Percentiles rank a stretch among this genome's conserved stretches.
phyloP scores from a whole-genome alignment of 2,329 filamentous ascomycete species.

The Phyllachora maydis region DNA sequence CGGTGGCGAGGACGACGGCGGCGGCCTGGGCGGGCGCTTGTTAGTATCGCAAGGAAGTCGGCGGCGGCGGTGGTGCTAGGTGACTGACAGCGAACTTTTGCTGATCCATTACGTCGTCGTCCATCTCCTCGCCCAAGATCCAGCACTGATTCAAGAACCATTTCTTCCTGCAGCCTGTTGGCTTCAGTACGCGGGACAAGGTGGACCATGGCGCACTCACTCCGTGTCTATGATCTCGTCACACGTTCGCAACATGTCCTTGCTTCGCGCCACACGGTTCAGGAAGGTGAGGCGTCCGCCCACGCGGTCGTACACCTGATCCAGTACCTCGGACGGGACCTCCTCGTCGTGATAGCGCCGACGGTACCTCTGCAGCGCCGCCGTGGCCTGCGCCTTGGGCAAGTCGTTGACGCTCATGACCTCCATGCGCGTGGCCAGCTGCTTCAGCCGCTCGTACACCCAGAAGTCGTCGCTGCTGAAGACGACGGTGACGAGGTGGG shows the following conservation, averaged over 20 bases:
- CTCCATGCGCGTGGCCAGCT: slow-evolving; percentile 85
- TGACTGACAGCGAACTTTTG: slow-evolving; percentile 72
- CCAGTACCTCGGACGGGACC: slow-evolving; percentile 32
- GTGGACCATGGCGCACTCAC: too few relatives aligned
- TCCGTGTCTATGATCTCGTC: slow-evolving; percentile 42
- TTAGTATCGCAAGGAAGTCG: not conserved
- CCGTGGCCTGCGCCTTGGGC: slow-evolving; percentile 55
- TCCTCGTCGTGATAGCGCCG: slow-evolving; percentile 51
- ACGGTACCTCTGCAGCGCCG: slow-evolving; percentile 64
- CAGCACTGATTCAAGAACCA: slow-evolving; percentile 63
- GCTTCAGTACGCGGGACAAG: too few relatives aligned
- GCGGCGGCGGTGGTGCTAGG: too few relatives aligned
- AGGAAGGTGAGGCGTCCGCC: slow-evolving; percentile 79
- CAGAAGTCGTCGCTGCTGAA: slow-evolving; percentile 98
- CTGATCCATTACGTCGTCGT: slow-evolving; percentile 46
- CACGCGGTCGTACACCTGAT: slow-evolving; percentile 67
- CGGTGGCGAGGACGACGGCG: slow-evolving; percentile 81
- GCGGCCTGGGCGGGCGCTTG: slow-evolving; percentile 36
- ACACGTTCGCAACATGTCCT: slow-evolving; percentile 62
- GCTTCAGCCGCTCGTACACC: slow-evolving; percentile 90
- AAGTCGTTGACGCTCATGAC: slow-evolving; percentile 74
- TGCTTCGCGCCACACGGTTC: slow-evolving; percentile 72
- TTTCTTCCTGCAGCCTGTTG: too few relatives aligned
- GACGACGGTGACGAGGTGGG: slow-evolving; percentile 74
- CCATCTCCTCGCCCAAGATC: slow-evolving; percentile 51